Conservation (phyloP, 352 stramenopile species). For the Phytopythium aichiense region DNA sequence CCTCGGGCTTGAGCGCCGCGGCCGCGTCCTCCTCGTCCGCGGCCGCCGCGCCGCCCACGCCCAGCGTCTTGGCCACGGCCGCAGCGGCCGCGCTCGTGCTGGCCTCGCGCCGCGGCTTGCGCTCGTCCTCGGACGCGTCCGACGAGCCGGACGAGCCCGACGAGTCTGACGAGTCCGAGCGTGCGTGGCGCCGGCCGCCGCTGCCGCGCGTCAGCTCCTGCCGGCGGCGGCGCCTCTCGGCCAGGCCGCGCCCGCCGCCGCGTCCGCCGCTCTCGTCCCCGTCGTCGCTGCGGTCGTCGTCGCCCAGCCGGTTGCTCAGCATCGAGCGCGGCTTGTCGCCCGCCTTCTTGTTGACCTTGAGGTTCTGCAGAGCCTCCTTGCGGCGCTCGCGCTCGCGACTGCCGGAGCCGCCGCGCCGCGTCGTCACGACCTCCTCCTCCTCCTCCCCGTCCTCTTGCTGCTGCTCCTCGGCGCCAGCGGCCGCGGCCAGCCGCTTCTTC, state of each 20-base stretch:
- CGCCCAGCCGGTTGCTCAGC: slow-evolving; percentile 67
- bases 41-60: background rate
- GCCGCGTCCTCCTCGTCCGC: slow-evolving; percentile 43
- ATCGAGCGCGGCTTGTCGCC: slow-evolving; percentile 76
- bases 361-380: slow-evolving; percentile 75
- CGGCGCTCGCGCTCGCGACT: slow-evolving; percentile 64
- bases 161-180: slow-evolving; percentile 25
- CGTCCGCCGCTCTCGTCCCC: slow-evolving; percentile 24
- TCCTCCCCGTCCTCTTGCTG: slow-evolving; percentile 44
- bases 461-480: slow-evolving; percentile 30
- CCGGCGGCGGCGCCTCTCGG: slow-evolving; percentile 70
- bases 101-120: slow-evolving; percentile 26
- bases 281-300: slow-evolving; percentile 49
- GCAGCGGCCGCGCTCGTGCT: slow-evolving; percentile 18
- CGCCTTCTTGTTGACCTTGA: slow-evolving; percentile 81
- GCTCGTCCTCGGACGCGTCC: slow-evolving; percentile 41
- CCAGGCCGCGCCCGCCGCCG: slow-evolving; percentile 44
- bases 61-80: slow-evolving; percentile 21
- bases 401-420: slow-evolving; percentile 42
- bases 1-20: slow-evolving; percentile 39
- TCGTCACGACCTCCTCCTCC: slow-evolving; percentile 38
- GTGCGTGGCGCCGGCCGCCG: slow-evolving; percentile 17
- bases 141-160: slow-evolving; percentile 24
- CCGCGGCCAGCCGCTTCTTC: slow-evolving; percentile 70
- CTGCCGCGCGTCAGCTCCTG: slow-evolving; percentile 60